phyloP scores from a whole-genome alignment of 352 stramenopile species.

The Phytophthora melonis region DNA sequence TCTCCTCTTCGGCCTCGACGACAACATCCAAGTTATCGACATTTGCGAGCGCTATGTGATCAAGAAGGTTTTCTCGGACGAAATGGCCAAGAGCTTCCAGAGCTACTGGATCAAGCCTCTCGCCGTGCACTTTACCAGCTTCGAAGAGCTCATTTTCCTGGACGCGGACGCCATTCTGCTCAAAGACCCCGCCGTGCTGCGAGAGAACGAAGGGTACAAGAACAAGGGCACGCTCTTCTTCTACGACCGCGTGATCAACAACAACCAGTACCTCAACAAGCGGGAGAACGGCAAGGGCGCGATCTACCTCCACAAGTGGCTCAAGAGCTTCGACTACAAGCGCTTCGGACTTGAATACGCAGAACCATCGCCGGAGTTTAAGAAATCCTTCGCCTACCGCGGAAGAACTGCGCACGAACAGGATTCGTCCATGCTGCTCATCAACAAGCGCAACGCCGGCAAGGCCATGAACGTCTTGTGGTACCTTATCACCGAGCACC shows the following conservation, averaged over 20 bases:
- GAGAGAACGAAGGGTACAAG: slow-evolving; percentile 53
- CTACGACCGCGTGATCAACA: slow-evolving; percentile 54
- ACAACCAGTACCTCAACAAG: slow-evolving; percentile 63
- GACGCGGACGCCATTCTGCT: slow-evolving; percentile 59
- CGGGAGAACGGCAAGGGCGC: slow-evolving; percentile 30
- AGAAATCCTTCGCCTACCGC: slow-evolving; percentile 52
- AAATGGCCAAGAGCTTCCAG: slow-evolving; percentile 45
- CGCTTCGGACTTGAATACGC: slow-evolving; percentile 41
- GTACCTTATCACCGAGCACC: slow-evolving; percentile 71
- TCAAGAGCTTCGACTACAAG: slow-evolving; percentile 67
- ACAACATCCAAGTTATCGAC: slow-evolving; percentile 58
- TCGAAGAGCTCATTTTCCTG: slow-evolving; percentile 60
- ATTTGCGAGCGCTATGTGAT: slow-evolving; percentile 43
- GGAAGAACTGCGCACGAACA: slow-evolving; percentile 66
- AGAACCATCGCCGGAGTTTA: slow-evolving; percentile 41
- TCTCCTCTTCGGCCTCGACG: slow-evolving; percentile 45
- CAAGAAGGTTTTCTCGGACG: slow-evolving; percentile 37
- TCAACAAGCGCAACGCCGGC: slow-evolving; percentile 62
- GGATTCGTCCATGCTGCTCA: slow-evolving; percentile 76
- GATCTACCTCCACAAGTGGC: slow-evolving; percentile 55
- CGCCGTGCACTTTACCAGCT: slow-evolving; percentile 53
- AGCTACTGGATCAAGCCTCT: slow-evolving; percentile 64
- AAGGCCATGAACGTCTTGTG: slow-evolving; percentile 70
- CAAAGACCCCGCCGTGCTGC: slow-evolving; percentile 40
- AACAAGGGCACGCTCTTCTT: slow-evolving; percentile 53